Conservation (phyloP, 345 rosid species). For the Sonneratia caseolaris region DNA sequence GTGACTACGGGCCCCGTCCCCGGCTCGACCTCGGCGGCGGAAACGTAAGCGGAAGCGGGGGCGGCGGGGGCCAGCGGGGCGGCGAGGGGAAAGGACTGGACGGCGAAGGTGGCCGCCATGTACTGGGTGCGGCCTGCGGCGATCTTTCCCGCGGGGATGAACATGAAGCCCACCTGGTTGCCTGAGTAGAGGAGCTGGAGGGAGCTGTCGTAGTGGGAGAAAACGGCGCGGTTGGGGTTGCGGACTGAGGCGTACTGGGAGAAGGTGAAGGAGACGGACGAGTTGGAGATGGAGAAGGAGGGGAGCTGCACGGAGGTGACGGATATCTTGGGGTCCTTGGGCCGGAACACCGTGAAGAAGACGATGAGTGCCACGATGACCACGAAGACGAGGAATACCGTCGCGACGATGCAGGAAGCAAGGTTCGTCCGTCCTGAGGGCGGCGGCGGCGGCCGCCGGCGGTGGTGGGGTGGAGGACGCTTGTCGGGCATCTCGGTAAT, state of each 20-base stretch:
- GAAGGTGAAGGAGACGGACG: slow-evolving; percentile 80
- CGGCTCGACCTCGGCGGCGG: slow-evolving; percentile 50
- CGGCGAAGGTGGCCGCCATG: too few species aligned
- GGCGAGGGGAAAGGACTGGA: slow-evolving; percentile 63
- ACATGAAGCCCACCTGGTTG: slow-evolving; percentile 88
- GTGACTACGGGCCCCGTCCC: slow-evolving; percentile 58
- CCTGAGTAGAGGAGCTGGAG: slow-evolving; percentile 86
- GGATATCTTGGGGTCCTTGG: slow-evolving; percentile 79
- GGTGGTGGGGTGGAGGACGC: background rate
- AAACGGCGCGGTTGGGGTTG: slow-evolving; percentile 77
- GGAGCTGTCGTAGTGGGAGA: slow-evolving; percentile 88
- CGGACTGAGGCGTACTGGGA: slow-evolving; percentile 76
- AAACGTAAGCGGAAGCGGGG: slow-evolving; percentile 15
- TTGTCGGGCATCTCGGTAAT: too few species aligned
- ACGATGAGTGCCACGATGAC: slow-evolving; percentile 57
- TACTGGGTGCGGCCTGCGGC: slow-evolving; percentile 55
- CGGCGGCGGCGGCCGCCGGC: slow-evolving; percentile 14
- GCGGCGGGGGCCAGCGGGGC: slow-evolving; percentile 16
- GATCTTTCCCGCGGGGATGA: slow-evolving; percentile 94
- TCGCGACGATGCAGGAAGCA: slow-evolving; percentile 88
- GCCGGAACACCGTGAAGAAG: slow-evolving; percentile 89
- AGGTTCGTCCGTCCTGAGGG: slow-evolving; percentile 65
- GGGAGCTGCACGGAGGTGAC: slow-evolving; percentile 88
- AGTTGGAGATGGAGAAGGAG: slow-evolving; percentile 76
- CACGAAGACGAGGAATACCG: slow-evolving; percentile 66